A percentile compares a stretch with the other conserved stretches of the same genome.
Conservation (phyloP, 2,329 filamentous ascomycete species). For the Coleophoma cylindrospora region DNA sequence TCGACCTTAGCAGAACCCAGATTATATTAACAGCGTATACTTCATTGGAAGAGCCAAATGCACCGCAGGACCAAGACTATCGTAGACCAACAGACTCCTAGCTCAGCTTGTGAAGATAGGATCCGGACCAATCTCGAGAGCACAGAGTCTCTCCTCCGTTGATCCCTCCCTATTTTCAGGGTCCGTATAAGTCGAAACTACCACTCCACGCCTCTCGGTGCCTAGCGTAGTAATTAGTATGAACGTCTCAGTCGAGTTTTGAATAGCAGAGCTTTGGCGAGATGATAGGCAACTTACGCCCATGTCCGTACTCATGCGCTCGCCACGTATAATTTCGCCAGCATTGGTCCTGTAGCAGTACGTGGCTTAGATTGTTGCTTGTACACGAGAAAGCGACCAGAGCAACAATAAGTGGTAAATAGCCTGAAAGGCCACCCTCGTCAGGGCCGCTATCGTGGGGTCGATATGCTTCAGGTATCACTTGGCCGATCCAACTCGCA, state of each 20-base stretch:
- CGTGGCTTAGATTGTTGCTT: constrained; percentile 1
- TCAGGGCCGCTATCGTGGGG: neutral
- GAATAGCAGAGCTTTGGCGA: neutral
- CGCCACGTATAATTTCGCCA: constrained; percentile 12
- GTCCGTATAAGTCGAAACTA: neutral
- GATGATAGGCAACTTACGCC: constrained; percentile 11
- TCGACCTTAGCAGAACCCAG: too few relatives aligned
- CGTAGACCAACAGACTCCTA: neutral
- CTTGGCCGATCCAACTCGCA: constrained; percentile 9
- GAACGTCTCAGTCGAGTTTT: neutral
- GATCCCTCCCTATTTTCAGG: neutral
- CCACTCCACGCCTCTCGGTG: neutral
- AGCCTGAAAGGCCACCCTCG: constrained; percentile 12
- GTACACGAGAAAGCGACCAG: constrained; percentile 20
- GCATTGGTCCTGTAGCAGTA: constrained; percentile 7
- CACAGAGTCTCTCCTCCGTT: neutral
- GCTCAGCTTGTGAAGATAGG: neutral
- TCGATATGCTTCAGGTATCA: constrained; percentile 9
- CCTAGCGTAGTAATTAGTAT: neutral
- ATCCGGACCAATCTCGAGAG: neutral
- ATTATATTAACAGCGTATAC: too few relatives aligned
- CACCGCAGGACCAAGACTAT: too few relatives aligned
- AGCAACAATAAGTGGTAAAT: constrained; percentile 15
- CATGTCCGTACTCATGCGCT: constrained; percentile 7
- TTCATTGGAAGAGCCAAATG: too few relatives aligned